Base-by-base conservation (phyloP, 805 yeast species). In the Candida qinlingensis region DNA sequence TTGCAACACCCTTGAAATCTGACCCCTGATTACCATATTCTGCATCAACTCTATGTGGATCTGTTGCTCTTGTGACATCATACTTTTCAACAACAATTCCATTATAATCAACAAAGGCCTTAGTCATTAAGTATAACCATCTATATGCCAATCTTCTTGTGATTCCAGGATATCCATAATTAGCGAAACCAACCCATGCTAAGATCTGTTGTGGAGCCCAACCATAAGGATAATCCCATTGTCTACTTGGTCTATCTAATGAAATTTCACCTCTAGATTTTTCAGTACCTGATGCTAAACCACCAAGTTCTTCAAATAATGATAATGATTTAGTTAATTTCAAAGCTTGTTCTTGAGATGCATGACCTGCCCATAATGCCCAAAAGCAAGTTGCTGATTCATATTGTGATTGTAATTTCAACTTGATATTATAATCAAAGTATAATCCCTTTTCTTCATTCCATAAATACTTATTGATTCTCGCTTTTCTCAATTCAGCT, bases 171-270 rank as follows among this genome's bases (percentile, higher is more conserved):
- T 74, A 87, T 0, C 91, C 94, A 63, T 92, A 94, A 46, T 81
- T 77, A 30, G 65, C 58, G 34, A 92, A 72, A 0, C 97, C 98
- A 41, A 77, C 78, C 99, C 99, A 92, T 1, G 96, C 92, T 47
- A 92, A 65, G 13, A 92, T 87, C 67, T 92, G 99, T 64, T 94
- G 98, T 4, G 99, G 98, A 0, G 98, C 97, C 99, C 99, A 92
- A 2, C 98, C 98, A 61, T 72, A 88, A 2, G 99, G 99, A 65
- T 85, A 94, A 65, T 92, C 99, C 99, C 99, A 92, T 68, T 92
- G 99, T 65, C 98, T 75, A 10, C 85, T 80, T n/a, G 96, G 97
- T 59, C 89, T 73, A 39, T 78, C 73, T 13, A 86, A 66, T 1
- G 84, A 79, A 36, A 87, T 69, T 28, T 74, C 79, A 37, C 96